Evolutionary conservation across 2,329 filamentous ascomycete species (phyloP), one percentile per base, ranked within the genome.

Genomic region (Capronia coronata): DNA sequence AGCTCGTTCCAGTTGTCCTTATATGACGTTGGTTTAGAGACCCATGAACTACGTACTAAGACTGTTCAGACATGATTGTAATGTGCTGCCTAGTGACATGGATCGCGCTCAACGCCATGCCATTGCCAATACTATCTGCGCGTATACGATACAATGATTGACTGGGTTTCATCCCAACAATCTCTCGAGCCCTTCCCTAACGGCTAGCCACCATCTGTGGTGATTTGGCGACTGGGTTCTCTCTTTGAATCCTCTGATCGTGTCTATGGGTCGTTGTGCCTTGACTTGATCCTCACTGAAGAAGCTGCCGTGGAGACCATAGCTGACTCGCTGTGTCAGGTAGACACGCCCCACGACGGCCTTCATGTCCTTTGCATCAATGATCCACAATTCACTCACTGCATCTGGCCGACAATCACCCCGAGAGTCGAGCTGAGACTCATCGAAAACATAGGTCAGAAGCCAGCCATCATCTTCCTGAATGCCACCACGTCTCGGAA

Each of bases 391-490:
- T 63, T 87, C 82, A 25, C 77, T 82, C 19, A 62, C 68, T 0
- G 78, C 70, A 1, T 65, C 64, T 0, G 69, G 64, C 0, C 49
- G 59, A 45, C 75, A 78, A 32, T 73, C 66, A 0, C 75, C 78
- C 0, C 65, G 48, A 1, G 65, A 61, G n/a, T 80, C 71, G 0
- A 86, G 67, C 61, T 86, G 82, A 1, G 72, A 70, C 58, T 86
- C 83, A 54, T 87, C 80, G 54, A 87, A 87, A 1, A 83, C 81
- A 56, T 84, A 86, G 39, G 79, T 82, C 3, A 87, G 67, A 0
- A 86, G 67, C 66, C 75, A 86, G 0, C 84, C 83, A 55, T 83
- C 80, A 57, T 86, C 82, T 62, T 87, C 84, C 0, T 58, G 62
- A 0, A 38, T 50, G 0, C 68, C 64, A 9, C 65, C 57, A 1